Evolutionary conservation across 2,329 filamentous ascomycete genomes (phyloP), one percentile per base, ranked within the genome.

Genomic region (Akanthomyces dipterigenus): DNA sequence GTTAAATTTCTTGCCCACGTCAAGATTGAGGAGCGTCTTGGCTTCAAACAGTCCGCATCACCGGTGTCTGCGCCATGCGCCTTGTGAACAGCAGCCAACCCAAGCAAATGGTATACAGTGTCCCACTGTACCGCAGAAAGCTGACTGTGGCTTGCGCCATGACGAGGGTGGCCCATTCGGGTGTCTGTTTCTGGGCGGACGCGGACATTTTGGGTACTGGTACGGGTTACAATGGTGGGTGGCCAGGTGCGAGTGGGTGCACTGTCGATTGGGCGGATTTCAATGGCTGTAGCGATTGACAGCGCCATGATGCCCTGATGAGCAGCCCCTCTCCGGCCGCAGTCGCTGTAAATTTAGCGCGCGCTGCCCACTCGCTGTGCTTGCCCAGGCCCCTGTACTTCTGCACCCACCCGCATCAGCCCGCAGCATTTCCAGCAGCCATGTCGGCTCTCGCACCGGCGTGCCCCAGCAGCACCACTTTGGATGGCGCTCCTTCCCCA

Each of bases 401-500:
- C 36, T 45, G 7, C 18, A 12, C 18, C 42, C 20, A n/a, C 42
- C 42, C 18, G n/a, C 42, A 11, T 45, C 42, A 8, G 42, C 18
- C 18, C 18, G 42, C 5, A 20, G 12, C 18, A n/a, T 45, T 14
- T 22, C 42, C 8, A 20, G 12, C 42, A n/a, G n/a, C 20, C 18
- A 20, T 7, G 20, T 20, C 56, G 56, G 56, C 56, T 59, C 56
- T 59, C 56, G 56, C 56, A 59, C 14, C 28, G 31, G 26, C 11
- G 11, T 38, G 34, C 53, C 24, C 46, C 49, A 53, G 28, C 28
- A 38, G 49, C 49, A 53, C 49, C 56, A 50, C 56, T 34, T 49
- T 51, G n/a, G 49, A 24, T 45, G 57, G 28, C 57, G 49, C 38
- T 60, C 57, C 31, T 60, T 60, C 49, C 57, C 57, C 26, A 46